Base-by-base conservation (phyloP, 768 basidiomycete genomes). In the Collybiopsis luxurians region DNA sequence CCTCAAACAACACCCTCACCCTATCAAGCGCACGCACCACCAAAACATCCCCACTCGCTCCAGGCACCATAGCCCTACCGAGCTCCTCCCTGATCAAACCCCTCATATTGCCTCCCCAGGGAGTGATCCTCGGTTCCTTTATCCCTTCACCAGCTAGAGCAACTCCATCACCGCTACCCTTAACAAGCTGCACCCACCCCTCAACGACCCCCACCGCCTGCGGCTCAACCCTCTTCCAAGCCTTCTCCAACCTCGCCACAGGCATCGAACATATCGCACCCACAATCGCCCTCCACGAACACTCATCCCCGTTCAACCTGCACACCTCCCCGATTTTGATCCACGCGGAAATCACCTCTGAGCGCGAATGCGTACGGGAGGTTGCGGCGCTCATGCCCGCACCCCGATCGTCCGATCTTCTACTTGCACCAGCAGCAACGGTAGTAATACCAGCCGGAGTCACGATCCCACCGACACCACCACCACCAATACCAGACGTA, bases 231-330 rank as follows among this genome's bases (percentile, higher is more conserved):
- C 90, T 76, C 63, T 82, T 84, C 92, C 92, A 94, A 4, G 78
- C 88, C 67, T 90, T 91, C 49, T 86, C 87, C 48, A 93, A 68
- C 36, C 92, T 74, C 9, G 90, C 88, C 21, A 94, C 77, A 17
- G 92, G 87, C 26, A 85, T 75, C 15, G 87, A 85, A 59, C 87
- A 89, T 15, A 93, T 67, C 6, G 87, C 92, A 12, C 79, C 75
- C n/a, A 69, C 70, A 51, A 93, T 86, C 1, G 90, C 90, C 40
- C 75, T 79, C 89, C 88, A 94, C 13, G 89, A 83, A 58, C 85
- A 88, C 64, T 89, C 88, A 61, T 94, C 91, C 0, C 92, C 92
- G 2, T 76, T 74, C n/a, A 74, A 64, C 9, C 91, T 78, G 59
- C 88, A 88, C 26, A 86, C 67, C 64, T 94, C 92, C 1, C 84